These are phyloP conservation scores for Tremella yokohamensis DNA, from an alignment of 768 basidiomycete species.

Conservation along the genomic window DNA sequence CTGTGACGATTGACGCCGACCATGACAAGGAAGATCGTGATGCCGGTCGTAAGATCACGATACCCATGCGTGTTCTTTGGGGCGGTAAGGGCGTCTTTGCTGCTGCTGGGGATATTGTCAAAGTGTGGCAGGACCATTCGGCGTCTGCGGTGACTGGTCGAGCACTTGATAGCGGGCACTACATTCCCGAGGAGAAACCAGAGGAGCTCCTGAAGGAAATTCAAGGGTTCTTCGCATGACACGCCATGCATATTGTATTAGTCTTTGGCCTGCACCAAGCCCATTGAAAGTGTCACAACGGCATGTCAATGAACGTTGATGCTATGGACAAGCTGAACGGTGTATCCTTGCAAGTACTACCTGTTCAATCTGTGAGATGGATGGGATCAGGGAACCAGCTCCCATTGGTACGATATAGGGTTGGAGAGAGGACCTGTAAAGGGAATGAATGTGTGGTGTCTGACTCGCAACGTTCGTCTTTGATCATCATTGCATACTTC, in stretches of 20 bases:
- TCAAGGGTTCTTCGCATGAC: conserved; percentile 16
- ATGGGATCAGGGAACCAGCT: too few relatives aligned
- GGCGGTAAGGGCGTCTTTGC: conserved; percentile 38
- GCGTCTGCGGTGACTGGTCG: conserved; percentile 17
- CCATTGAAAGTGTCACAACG: too few relatives aligned
- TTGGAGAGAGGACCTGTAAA: too few relatives aligned
- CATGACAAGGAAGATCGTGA: conserved; percentile 37
- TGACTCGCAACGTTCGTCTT: too few relatives aligned
- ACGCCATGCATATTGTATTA: not conserved
- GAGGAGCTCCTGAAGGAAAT: conserved; percentile 30
- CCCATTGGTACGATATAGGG: too few relatives aligned
- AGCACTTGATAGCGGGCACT: conserved; percentile 34
- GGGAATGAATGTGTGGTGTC: too few relatives aligned
- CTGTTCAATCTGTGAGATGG: too few relatives aligned
- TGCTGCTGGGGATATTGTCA: conserved; percentile 17
- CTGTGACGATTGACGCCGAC: conserved; percentile 45
- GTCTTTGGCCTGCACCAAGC: not conserved
- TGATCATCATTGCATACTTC: too few relatives aligned
- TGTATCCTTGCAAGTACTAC: too few relatives aligned
- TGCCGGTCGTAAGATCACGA: conserved; percentile 18
- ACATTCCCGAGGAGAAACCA: conserved; percentile 39
- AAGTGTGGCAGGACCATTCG: conserved; percentile 28
- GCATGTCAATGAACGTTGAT: too few relatives aligned
- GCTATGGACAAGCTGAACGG: too few relatives aligned
- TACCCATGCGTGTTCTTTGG: conserved; percentile 32